Percentiles rank a stretch among this genome's conserved stretches.
Evolutionary conservation across 176 grass and related monocot species (phyloP).

Genomic region (Juncus inflexus): DNA sequence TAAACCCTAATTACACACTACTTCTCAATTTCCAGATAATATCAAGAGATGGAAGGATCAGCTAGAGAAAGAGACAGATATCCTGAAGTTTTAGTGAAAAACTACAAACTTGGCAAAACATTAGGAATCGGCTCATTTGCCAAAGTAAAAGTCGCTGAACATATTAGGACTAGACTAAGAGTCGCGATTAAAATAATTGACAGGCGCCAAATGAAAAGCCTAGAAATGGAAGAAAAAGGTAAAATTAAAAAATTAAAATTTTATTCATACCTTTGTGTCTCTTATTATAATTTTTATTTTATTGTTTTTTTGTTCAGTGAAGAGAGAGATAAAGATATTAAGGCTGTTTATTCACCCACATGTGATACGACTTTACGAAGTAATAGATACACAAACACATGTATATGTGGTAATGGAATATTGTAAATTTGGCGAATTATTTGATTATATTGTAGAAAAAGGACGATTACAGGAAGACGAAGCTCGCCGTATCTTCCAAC

Average conservation of each 20-base stretch:
- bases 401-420: constrained; percentile 97
- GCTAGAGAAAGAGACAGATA: constrained; percentile 36
- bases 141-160: constrained; percentile 93
- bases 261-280: background rate
- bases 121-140: constrained; percentile 90
- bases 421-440: constrained; percentile 80
- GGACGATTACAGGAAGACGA: constrained; percentile 80
- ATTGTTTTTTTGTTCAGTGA: constrained; percentile 44
- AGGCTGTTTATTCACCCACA: constrained; percentile 91
- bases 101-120: constrained; percentile 78
- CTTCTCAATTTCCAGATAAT: background rate
- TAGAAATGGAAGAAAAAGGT: constrained; percentile 97
- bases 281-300: background rate
- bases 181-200: constrained; percentile 94
- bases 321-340: constrained; percentile 91
- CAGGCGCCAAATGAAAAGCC: constrained; percentile 65
- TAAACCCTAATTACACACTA: background rate
- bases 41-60: constrained; percentile 57
- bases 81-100: constrained; percentile 53
- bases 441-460: constrained; percentile 93
- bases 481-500: constrained; percentile 85
- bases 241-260: constrained; percentile 20
- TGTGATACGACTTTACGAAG: constrained; percentile 91
- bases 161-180: constrained; percentile 69
- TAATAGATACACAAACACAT: constrained; percentile 76